phyloP scores from a whole-genome alignment of 176 grass and related monocot species.

The Pontederia paniculata region DNA sequence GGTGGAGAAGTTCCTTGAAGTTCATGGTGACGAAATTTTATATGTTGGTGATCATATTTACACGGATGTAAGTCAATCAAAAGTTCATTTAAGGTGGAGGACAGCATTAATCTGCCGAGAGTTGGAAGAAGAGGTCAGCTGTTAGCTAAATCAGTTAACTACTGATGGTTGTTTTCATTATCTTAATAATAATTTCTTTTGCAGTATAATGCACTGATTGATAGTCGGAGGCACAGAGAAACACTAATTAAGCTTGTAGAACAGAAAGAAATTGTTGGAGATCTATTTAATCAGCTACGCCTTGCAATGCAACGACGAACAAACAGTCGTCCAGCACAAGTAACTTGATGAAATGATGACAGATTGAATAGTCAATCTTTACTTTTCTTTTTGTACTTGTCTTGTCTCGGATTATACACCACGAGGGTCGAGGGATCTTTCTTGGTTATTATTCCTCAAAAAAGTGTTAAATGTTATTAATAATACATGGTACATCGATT shows the following conservation, averaged over 20 bases:
- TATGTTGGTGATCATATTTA: conserved; percentile 99
- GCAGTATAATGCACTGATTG: conserved; percentile 73
- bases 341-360: conserved; percentile 24
- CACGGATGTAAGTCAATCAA: conserved; percentile 98
- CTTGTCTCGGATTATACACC: too few species aligned
- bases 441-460: too few species aligned
- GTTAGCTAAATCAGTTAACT: background rate
- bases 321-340: conserved; percentile 82
- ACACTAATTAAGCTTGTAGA: conserved; percentile 67
- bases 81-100: conserved; percentile 96
- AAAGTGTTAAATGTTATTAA: too few species aligned
- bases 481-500: too few species aligned
- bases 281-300: conserved; percentile 89
- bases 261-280: conserved; percentile 91
- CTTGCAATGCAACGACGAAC: conserved; percentile 63
- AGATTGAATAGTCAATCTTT: background rate
- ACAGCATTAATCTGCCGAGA: conserved; percentile 89
- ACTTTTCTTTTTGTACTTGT: too few species aligned
- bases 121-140: conserved; percentile 85
- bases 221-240: conserved; percentile 55
- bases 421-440: too few species aligned
- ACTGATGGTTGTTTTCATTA: conserved; percentile 5
- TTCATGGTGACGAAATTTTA: conserved; percentile 93
- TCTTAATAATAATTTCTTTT: conserved; percentile 18
- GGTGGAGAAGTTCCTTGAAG: conserved; percentile 84